Evolutionary conservation across 2,329 filamentous ascomycete genomes (phyloP), one percentile per base, ranked within the genome.

Genomic region (Grosmannia huntii): DNA sequence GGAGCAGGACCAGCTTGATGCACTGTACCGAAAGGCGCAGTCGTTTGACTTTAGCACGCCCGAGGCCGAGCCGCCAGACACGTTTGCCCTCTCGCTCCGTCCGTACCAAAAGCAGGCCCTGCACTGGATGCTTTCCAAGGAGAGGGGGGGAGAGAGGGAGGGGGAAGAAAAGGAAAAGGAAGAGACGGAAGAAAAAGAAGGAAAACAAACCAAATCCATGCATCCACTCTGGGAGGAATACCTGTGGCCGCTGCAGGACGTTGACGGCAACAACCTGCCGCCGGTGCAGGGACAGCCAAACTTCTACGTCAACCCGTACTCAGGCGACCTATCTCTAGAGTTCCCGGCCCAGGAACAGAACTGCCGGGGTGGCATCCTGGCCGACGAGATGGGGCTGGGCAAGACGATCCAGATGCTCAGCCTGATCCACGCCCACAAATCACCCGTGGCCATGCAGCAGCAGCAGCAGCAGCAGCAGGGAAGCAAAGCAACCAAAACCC

Each of bases 331-430:
- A 56, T 95, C 90, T 2, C 75, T 97, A 0, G 84, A 95, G 6
- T 99, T 99, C 64, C 94, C 94, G 0, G 82, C 84, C 2, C 94
- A 99, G 68, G 90, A 97, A 66, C 94, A 97, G 67, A 89, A 95
- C 68, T 99, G 94, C 64, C 76, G 96, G 0, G 94, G 94, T 51
- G 94, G 94, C 6, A 89, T 99, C 59, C 75, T 99, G 49, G 94
- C 94, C 10, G 94, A 99, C 66, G 88, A 97, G 71, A 99, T 99
- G 94, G 94, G 94, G 53, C 76, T 99, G 2, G 94, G 94, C 38
- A 99, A 99, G 74, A 99, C 94, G 0, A 97, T 99, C 57, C 92
- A 99, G 68, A 97, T 99, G 90, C 82, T 99, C 61, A 94, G 90
- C 71, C 75, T 99, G 55, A 81, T 99, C 5, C 94, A 99, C 68